These are phyloP conservation scores for Rhizoclosmatium sp. DNA, from an alignment of 192 early-diverging fungal genomes.

Conservation along the genomic window DNA sequence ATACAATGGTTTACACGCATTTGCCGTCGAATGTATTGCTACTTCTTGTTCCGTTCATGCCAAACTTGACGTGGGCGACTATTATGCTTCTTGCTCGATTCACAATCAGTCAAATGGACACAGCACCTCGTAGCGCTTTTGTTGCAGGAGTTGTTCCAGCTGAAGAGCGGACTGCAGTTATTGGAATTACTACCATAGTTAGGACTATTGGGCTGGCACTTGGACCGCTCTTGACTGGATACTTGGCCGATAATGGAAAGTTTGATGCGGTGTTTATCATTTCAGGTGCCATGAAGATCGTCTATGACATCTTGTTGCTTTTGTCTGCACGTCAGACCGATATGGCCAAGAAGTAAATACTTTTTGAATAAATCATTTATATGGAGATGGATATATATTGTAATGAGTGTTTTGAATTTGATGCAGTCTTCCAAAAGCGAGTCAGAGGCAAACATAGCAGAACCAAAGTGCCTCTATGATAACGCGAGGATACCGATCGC, in stretches of 20 bases:
- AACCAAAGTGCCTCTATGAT: no score
- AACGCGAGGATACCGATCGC: no score
- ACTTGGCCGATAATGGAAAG: constrained; percentile 6
- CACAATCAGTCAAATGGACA: constrained; percentile 40
- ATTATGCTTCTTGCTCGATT: constrained; percentile 31
- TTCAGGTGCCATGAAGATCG: constrained; percentile 35
- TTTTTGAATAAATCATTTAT: no score
- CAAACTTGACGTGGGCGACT: constrained; percentile 18
- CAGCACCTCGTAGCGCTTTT: constrained; percentile 26
- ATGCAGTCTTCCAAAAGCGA: no score
- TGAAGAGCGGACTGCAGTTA: constrained; percentile 29
- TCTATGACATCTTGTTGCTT: constrained; percentile 33
- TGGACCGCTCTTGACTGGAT: constrained; percentile 35
- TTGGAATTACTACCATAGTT: constrained; percentile 41
- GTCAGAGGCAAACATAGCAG: no score
- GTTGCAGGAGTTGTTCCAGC: constrained; percentile 28
- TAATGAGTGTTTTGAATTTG: no score
- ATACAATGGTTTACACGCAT: constrained; percentile 44
- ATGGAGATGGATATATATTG: no score
- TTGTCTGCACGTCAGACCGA: neutral
- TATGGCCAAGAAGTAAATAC: neutral
- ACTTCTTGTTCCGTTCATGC: constrained; percentile 36
- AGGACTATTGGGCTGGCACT: constrained; percentile 21
- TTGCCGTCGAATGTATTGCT: constrained; percentile 38
- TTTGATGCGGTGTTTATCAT: constrained; percentile 35